Conservation (phyloP, 2,329 filamentous ascomycete genomes). For the Talaromyces funiculosus region DNA sequence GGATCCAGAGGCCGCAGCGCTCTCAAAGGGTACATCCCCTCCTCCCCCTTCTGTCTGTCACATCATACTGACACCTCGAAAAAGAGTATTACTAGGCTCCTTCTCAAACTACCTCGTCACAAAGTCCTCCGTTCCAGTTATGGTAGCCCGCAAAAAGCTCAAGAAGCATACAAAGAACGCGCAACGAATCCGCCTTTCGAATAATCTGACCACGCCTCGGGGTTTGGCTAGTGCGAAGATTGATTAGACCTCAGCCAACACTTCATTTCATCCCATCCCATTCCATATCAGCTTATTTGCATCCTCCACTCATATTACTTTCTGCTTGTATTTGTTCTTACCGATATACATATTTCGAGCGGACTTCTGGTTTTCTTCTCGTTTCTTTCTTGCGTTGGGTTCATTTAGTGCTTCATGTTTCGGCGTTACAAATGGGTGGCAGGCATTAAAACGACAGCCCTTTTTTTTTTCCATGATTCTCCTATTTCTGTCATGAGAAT, state of each 20-base stretch:
- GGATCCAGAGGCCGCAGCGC: constrained; percentile 87
- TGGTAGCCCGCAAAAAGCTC: constrained; percentile 90
- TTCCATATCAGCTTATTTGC: background rate
- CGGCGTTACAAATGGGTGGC: background rate
- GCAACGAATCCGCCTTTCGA: constrained; percentile 67
- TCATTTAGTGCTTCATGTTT: background rate
- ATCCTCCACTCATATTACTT: background rate
- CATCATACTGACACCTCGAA: background rate
- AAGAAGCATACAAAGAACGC: constrained; percentile 76
- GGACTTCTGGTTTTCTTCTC: background rate
- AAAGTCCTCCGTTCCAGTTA: constrained; percentile 93
- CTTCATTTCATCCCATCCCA: background rate
- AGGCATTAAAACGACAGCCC: background rate
- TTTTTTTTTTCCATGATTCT: background rate
- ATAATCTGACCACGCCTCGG: constrained; percentile 70
- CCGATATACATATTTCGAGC: background rate
- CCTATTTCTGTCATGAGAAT: background rate
- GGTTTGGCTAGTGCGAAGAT: constrained; percentile 68
- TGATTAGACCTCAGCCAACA: constrained; percentile 48
- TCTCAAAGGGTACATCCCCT: constrained; percentile 72
- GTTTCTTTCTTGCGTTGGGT: background rate
- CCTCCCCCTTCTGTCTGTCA: background rate
- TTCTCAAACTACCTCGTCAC: constrained; percentile 97
- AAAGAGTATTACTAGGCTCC: constrained; percentile 83
- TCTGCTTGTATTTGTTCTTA: background rate